phyloP scores from a whole-genome alignment of 1,139 yeast species.

The Kurtzmaniella quercitrusa region DNA sequence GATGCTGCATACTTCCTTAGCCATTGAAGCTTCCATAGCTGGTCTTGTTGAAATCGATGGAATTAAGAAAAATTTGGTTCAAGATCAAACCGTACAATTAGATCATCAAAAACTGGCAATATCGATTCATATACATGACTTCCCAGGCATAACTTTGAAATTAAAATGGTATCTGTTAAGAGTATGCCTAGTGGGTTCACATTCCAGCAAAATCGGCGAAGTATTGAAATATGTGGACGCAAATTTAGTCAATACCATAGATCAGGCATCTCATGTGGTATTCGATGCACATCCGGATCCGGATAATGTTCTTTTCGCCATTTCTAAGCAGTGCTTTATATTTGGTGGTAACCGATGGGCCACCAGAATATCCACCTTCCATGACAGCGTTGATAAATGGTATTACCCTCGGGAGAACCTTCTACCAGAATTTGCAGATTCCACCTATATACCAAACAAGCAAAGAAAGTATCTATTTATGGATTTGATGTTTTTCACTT shows the following conservation, averaged over 20 bases:
- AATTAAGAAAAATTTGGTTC: neutral
- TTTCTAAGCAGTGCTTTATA: neutral
- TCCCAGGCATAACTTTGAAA: neutral
- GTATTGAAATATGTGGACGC: neutral
- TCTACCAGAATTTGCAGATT: conserved; percentile 1
- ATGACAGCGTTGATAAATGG: conserved; percentile 1
- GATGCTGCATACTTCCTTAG: conserved; percentile 2
- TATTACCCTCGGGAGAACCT: neutral
- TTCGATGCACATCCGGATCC: neutral
- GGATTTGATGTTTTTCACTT: conserved; percentile 3
- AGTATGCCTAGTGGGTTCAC: neutral
- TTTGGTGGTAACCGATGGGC: neutral
- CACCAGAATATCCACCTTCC: neutral
- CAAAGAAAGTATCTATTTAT: neutral
- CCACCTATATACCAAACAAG: neutral
- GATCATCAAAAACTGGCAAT: neutral
- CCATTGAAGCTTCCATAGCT: conserved; percentile 2
- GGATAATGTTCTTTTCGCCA: neutral
- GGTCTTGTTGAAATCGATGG: conserved; percentile 3
- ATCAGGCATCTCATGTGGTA: neutral
- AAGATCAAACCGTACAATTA: neutral
- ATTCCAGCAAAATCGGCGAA: neutral
- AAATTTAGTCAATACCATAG: neutral
- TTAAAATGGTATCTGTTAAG: neutral
- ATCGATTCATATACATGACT: neutral